Evolutionary conservation across 129 eudicot species (phyloP), one percentile per base, ranked within the genome.

Genomic region (Pseudognaphalium luteoalbum): DNA sequence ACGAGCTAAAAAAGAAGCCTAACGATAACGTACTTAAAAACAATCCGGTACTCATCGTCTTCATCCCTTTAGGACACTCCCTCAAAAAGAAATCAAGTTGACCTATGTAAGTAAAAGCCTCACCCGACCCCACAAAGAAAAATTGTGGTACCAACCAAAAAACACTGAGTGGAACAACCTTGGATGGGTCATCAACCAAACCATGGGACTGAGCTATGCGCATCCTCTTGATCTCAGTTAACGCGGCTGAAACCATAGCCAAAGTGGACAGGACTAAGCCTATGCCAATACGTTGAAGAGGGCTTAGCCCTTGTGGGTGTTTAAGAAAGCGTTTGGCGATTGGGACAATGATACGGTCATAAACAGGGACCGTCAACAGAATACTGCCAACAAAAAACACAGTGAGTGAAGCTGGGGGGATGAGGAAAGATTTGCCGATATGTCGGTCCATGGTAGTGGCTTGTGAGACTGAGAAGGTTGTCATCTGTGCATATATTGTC

Each of bases 11-110:
- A 77, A 93, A 90, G 60, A 82, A 90, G 76, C 96, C 98, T 39
- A 90, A 77, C 10, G 89, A 85, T 58, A 90, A 84, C 21, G 91
- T 90, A 80, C 95, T 92, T 60, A 90, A 28, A 68, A 92, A 92
- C 75, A 92, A 39, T 25, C 92, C 92, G 0, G 96, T 90, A 59
- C 96, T 88, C 92, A 86, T 93, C 1, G 96, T 93, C 78, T 88
- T 93, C 98, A 93, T 90, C 79, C 96, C 98, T 51, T 85, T 87
- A 3, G 98, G 98, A 20, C 93, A 89, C 83, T 92, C 96, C 74
- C 91, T 83, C 10, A 89, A 79, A 78, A 92, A 92, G 83, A 93
- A 93, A 66, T 86, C 96, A 22, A 88, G 92, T 66, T 90, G 96
- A 6, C 98, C 98, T 0, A 88, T 86, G 83, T 93, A 93, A 0